These are phyloP conservation scores for Microbotryum violaceum DNA, from an alignment of 1,284 basidiomycete genomes.

Conservation along the genomic window DNA sequence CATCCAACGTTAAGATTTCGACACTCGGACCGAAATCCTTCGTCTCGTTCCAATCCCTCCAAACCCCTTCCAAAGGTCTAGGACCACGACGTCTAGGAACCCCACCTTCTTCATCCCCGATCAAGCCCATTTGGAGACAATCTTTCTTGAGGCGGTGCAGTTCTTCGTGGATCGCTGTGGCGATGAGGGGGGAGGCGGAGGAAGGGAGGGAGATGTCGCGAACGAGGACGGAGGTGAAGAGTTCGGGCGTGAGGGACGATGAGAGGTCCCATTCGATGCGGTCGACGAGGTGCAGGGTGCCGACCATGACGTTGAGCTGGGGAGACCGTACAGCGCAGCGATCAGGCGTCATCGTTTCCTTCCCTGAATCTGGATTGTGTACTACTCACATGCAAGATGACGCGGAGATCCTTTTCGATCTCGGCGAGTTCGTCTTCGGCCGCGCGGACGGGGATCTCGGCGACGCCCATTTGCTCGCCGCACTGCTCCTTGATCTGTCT, in stretches of 20 bases:
- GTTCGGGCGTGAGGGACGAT: conserved; percentile 81
- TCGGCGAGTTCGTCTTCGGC: conserved; percentile 28
- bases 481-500: conserved; percentile 82
- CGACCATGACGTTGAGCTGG: conserved; percentile 96
- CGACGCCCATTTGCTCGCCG: conserved; percentile 75
- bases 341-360: too few species aligned
- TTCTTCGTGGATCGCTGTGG: conserved; percentile 91
- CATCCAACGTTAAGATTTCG: conserved; percentile 76
- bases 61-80: conserved; percentile 74
- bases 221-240: conserved; percentile 72
- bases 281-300: conserved; percentile 79
- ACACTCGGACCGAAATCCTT: conserved; percentile 87
- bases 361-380: background rate
- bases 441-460: conserved; percentile 48
- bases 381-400: conserved; percentile 71
- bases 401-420: conserved; percentile 70
- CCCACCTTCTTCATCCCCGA: conserved; percentile 51
- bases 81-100: conserved; percentile 45
- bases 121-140: conserved; percentile 82
- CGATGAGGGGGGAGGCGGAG: conserved; percentile 77
- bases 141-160: conserved; percentile 90
- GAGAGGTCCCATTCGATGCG: conserved; percentile 98
- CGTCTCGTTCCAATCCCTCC: conserved; percentile 89
- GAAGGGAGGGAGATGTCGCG: conserved; percentile 79
- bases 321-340: background rate